Conservation (phyloP, 257 asterid species). For the Nicotiana knightiana region DNA sequence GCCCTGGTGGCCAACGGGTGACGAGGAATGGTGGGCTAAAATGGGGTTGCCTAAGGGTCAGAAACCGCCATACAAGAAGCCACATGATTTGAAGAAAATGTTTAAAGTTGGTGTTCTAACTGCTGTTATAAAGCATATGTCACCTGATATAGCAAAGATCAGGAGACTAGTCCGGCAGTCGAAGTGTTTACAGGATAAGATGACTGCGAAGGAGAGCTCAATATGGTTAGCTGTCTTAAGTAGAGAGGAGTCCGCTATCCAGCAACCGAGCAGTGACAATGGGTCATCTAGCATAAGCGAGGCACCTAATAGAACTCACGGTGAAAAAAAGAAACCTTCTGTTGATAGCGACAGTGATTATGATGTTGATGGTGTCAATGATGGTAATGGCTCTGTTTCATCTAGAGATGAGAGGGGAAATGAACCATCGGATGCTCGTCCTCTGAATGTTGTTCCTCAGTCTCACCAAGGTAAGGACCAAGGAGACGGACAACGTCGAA, state of each 20-base stretch:
- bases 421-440: constrained; percentile 21
- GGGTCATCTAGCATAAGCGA: constrained; percentile 66
- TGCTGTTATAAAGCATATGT: constrained; percentile 77
- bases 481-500: constrained; percentile 26
- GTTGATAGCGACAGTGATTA: constrained; percentile 64
- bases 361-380: constrained; percentile 56
- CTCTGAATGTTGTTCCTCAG: constrained; percentile 17
- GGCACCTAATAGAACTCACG: constrained; percentile 39
- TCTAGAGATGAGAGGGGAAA: constrained; percentile 46
- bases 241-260: constrained; percentile 53
- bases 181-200: constrained; percentile 80
- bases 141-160: constrained; percentile 66
- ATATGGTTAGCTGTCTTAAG: constrained; percentile 68
- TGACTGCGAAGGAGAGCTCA: constrained; percentile 82
- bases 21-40: constrained; percentile 63
- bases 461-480: constrained; percentile 27
- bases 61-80: constrained; percentile 53
- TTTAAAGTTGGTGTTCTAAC: constrained; percentile 64
- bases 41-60: constrained; percentile 49
- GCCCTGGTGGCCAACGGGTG: constrained; percentile 73
- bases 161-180: constrained; percentile 57
- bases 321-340: constrained; percentile 41
- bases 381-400: constrained; percentile 54
- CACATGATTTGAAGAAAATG: constrained; percentile 65
- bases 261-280: constrained; percentile 55